These are phyloP conservation scores for Puccinia hordei DNA, from an alignment of 1,284 basidiomycete species.

Conservation along the genomic window DNA sequence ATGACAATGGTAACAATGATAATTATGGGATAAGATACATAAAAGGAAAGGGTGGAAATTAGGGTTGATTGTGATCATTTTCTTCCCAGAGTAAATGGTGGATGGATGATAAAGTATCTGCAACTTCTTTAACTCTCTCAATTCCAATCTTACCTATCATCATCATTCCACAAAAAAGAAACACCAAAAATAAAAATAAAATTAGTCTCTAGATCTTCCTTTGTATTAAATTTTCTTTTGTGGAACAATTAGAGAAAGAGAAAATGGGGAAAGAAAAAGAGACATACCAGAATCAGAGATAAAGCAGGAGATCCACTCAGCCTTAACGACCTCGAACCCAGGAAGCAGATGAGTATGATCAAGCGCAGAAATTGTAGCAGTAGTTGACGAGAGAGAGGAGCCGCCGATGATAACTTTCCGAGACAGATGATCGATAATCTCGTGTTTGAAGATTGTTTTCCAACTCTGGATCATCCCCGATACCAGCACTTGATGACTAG, in stretches of 20 bases:
- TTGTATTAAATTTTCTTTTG: too few species aligned
- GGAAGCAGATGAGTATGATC: not conserved
- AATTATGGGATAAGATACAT: too few species aligned
- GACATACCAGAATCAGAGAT: constrained; percentile 44
- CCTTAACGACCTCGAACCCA: constrained; percentile 24
- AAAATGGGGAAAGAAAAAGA: not conserved
- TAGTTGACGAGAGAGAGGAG: too few species aligned
- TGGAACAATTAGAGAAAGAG: not conserved
- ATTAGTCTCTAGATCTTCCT: too few species aligned
- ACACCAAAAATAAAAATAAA: too few species aligned
- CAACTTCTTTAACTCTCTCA: constrained; percentile 34
- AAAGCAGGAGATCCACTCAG: constrained; percentile 36
- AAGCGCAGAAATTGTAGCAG: too few species aligned
- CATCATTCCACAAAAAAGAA: too few species aligned
- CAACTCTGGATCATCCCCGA: constrained; percentile 31
- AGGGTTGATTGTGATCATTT: constrained; percentile 11
- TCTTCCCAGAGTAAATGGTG: constrained; percentile 41
- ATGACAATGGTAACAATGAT: too few species aligned
- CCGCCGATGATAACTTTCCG: not conserved
- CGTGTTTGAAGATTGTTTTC: constrained; percentile 42
- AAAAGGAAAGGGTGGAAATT: not conserved
- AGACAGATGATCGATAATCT: constrained; percentile 25
- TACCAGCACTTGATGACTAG: not conserved
- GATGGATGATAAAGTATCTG: not conserved
- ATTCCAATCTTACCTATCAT: constrained; percentile 19